Evolutionary conservation across 164 flowering plant genomes (phyloP).

Genomic region (Berberis thunbergii): DNA sequence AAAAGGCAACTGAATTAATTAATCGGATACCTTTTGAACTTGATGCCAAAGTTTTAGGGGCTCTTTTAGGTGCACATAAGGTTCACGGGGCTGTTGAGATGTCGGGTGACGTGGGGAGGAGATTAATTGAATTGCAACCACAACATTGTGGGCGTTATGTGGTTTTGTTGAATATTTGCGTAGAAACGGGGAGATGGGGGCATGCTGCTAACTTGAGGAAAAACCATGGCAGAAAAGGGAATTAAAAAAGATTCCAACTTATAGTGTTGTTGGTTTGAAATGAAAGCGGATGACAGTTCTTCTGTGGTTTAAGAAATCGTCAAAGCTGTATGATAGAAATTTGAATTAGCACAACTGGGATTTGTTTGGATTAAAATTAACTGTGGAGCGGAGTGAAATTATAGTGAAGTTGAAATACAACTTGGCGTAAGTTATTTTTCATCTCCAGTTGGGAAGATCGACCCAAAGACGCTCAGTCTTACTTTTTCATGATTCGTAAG

Average conservation of each 20-base stretch:
- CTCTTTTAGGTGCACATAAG: slow-evolving; percentile 70
- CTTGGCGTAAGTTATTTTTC: no score
- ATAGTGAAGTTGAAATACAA: no score
- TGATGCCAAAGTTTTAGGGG: slow-evolving; percentile 67
- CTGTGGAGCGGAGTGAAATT: no score
- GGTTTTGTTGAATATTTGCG: slow-evolving; percentile 47
- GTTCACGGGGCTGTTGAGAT: slow-evolving; percentile 52
- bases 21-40: slow-evolving; percentile 61
- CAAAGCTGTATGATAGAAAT: no score
- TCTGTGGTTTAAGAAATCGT: no score
- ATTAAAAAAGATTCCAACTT: slow-evolving; percentile 44
- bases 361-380: no score
- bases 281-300: not conserved
- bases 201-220: slow-evolving; percentile 48
- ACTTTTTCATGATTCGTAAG: no score
- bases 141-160: slow-evolving; percentile 58
- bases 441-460: no score
- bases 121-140: slow-evolving; percentile 50
- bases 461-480: no score
- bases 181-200: slow-evolving; percentile 50
- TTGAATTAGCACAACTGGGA: no score
- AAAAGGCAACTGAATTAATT: slow-evolving; percentile 43
- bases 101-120: slow-evolving; percentile 44
- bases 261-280: slow-evolving; percentile 23
- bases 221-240: slow-evolving; percentile 40